Conservation (phyloP, 2,329 filamentous ascomycete genomes). For the Coniochaeta sp. region DNA sequence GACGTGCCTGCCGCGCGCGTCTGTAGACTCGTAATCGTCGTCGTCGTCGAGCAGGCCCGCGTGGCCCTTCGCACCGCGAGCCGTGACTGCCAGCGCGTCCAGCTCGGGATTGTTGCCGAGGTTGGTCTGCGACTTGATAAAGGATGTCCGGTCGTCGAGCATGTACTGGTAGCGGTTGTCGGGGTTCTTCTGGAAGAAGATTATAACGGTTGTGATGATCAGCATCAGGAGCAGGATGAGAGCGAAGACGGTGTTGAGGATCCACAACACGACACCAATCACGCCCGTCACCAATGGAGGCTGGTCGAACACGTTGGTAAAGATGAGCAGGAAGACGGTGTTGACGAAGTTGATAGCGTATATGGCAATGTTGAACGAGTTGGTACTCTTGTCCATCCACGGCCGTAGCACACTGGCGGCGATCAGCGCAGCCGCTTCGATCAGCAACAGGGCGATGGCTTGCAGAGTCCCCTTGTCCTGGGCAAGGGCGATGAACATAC, state of each 20-base stretch:
- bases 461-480: conserved; percentile 62
- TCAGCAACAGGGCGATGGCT: conserved; percentile 67
- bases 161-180: conserved; percentile 84
- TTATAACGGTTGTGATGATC: conserved; percentile 56
- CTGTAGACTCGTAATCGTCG: neutral
- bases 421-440: conserved; percentile 68
- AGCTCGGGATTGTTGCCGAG: conserved; percentile 66
- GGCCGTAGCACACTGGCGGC: conserved; percentile 67
- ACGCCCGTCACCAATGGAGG: conserved; percentile 72
- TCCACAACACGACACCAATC: conserved; percentile 77
- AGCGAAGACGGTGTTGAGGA: conserved; percentile 72
- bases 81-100: conserved; percentile 74
- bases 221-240: conserved; percentile 72
- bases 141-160: conserved; percentile 81
- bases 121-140: conserved; percentile 82
- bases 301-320: conserved; percentile 74
- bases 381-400: conserved; percentile 96
- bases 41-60: neutral
- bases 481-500: conserved; percentile 72
- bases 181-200: conserved; percentile 77
- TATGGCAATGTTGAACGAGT: conserved; percentile 83
- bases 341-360: conserved; percentile 77
- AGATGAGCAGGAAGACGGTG: conserved; percentile 71
- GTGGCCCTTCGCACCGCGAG: conserved; percentile 48
- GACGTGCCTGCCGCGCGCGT: neutral